Percentiles rank a stretch among this genome's conserved stretches.
phyloP scores from a whole-genome alignment of 2,329 filamentous ascomycete species.

The Bipolaris oryzae region DNA sequence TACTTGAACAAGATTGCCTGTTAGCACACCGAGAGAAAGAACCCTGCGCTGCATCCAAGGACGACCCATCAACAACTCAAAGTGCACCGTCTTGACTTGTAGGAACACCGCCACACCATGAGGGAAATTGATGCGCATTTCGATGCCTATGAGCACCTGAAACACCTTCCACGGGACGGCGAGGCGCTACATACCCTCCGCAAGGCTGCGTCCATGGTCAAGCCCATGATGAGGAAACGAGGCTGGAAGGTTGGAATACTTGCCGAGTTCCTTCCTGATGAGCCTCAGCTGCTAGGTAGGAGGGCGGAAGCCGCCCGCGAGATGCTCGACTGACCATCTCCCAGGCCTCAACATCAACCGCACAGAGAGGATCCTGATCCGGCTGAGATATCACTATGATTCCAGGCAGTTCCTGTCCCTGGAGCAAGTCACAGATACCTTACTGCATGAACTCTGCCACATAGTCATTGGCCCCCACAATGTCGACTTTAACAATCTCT shows the following conservation, averaged over 20 bases:
- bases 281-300: conserved; percentile 73
- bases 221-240: conserved; percentile 90
- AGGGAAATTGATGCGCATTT: conserved; percentile 57
- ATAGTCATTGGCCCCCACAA: conserved; percentile 85
- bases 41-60: background rate
- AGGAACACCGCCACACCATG: conserved; percentile 28
- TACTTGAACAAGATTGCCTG: background rate
- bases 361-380: conserved; percentile 80
- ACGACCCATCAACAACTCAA: background rate
- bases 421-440: conserved; percentile 83
- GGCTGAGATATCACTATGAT: conserved; percentile 78
- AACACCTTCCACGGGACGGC: conserved; percentile 51
- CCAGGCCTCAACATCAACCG: conserved; percentile 75
- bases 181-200: conserved; percentile 67
- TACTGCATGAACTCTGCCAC: conserved; percentile 93
- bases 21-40: background rate
- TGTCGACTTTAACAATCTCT: conserved; percentile 79
- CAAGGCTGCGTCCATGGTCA: conserved; percentile 85
- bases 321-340: conserved; percentile 20
- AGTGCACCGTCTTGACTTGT: background rate
- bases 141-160: conserved; percentile 57
- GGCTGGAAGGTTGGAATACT: conserved; percentile 80
- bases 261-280: conserved; percentile 81
- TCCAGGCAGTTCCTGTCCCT: conserved; percentile 77
- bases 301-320: background rate